phyloP scores from a whole-genome alignment of 192 early-diverging fungal species.

The Umbelopsis sp. region DNA sequence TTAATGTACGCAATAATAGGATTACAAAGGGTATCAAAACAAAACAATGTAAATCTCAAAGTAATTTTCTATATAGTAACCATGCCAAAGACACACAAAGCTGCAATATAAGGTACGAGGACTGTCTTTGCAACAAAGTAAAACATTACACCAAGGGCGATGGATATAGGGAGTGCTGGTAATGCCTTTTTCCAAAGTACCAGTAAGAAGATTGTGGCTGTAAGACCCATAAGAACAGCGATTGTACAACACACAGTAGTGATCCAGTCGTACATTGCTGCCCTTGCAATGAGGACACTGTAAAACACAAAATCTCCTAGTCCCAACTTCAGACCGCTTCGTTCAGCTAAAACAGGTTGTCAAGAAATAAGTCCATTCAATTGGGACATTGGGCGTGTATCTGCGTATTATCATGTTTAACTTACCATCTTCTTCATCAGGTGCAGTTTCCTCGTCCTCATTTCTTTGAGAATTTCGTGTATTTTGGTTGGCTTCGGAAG shows the following conservation, averaged over 20 bases:
- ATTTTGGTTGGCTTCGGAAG: not conserved
- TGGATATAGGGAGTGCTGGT: constrained; percentile 85
- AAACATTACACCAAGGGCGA: constrained; percentile 83
- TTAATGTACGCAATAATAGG: not conserved
- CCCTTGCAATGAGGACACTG: constrained; percentile 75
- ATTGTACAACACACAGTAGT: constrained; percentile 77
- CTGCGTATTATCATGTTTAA: too few relatives aligned
- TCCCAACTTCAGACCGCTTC: constrained; percentile 81
- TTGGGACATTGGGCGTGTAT: too few relatives aligned
- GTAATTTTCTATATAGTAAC: constrained; percentile 23
- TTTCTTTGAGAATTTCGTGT: not conserved
- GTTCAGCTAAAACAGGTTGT: constrained; percentile 46
- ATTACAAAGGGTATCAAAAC: constrained; percentile 1
- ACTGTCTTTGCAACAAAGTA: constrained; percentile 65
- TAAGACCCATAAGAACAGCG: constrained; percentile 82
- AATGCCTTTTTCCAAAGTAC: constrained; percentile 81
- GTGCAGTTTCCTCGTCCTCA: constrained; percentile 35
- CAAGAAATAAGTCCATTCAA: too few relatives aligned
- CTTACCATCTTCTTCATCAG: constrained; percentile 54
- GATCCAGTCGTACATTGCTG: constrained; percentile 82
- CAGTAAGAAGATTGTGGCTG: constrained; percentile 85
- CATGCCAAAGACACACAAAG: constrained; percentile 41
- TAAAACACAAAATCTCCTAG: constrained; percentile 94
- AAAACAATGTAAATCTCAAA: not conserved
- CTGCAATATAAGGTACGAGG: constrained; percentile 47